These are phyloP conservation scores for Aspergillus aculeatinus DNA, from an alignment of 2,329 filamentous ascomycete species.

Conservation along the genomic window DNA sequence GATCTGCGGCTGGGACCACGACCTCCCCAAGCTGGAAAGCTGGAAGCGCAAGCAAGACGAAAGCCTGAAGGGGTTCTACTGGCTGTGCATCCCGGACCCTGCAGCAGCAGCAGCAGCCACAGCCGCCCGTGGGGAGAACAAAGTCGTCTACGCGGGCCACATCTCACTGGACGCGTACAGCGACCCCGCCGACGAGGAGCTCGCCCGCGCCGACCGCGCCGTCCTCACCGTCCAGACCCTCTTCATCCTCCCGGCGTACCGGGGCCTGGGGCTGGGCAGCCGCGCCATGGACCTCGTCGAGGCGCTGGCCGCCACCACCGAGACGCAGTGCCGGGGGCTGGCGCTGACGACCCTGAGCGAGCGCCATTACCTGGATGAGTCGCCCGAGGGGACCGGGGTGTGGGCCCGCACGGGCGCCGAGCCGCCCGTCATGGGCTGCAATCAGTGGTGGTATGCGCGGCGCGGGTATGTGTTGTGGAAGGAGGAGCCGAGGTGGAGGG, in stretches of 20 bases:
- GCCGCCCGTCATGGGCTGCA: conserved; percentile 14
- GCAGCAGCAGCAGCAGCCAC: background rate
- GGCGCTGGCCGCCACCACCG: conserved; percentile 16
- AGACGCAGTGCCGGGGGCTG: conserved; percentile 13
- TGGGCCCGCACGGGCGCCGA: conserved; percentile 3
- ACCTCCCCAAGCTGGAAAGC: background rate
- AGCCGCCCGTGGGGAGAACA: no score
- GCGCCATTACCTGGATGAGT: conserved; percentile 19
- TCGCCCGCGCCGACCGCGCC: conserved; percentile 19
- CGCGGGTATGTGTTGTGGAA: conserved; percentile 30
- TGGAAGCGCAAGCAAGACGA: conserved; percentile 17
- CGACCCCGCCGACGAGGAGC: conserved; percentile 8
- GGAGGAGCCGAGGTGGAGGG: conserved; percentile 20
- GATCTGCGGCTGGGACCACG: conserved; percentile 20
- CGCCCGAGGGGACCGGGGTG: conserved; percentile 13
- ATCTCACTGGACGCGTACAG: conserved; percentile 29
- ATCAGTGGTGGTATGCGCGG: conserved; percentile 26
- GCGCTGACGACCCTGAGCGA: conserved; percentile 24
- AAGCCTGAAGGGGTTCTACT: conserved; percentile 19
- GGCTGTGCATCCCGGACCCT: conserved; percentile 13
- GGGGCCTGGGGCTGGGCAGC: conserved; percentile 18
- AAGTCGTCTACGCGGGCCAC: conserved; percentile 23
- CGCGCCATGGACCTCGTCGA: conserved; percentile 23
- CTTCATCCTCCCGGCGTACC: conserved; percentile 27
- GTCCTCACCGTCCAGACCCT: conserved; percentile 24